Evolutionary conservation across 345 rosid species (phyloP).

Genomic region (Physaria fendleri): DNA sequence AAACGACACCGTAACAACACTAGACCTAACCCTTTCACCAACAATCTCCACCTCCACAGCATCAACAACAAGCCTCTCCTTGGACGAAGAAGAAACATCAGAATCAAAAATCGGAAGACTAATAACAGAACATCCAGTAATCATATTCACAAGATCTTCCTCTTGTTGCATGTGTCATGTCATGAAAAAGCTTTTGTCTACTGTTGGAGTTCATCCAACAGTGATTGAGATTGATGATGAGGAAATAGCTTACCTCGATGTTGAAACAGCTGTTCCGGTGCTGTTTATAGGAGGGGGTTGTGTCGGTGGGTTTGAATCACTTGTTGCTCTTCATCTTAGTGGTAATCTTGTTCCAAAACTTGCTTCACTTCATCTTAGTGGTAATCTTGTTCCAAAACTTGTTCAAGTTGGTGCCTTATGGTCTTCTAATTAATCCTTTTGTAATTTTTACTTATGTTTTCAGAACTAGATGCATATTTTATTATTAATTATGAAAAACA

Average conservation of each 20-base stretch:
- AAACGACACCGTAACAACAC: too few relatives aligned
- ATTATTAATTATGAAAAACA: not conserved
- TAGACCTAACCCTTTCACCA: too few relatives aligned
- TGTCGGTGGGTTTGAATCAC: constrained; percentile 90
- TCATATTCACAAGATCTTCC: constrained; percentile 65
- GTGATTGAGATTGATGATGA: constrained; percentile 82
- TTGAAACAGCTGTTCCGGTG: constrained; percentile 39
- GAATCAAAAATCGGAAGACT: too few relatives aligned
- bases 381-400: constrained; percentile 78
- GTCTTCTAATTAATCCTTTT: not conserved
- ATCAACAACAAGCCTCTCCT: too few relatives aligned
- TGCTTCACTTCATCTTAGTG: constrained; percentile 92
- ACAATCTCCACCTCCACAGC: too few relatives aligned
- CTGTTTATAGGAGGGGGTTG: constrained; percentile 79
- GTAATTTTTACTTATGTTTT: not conserved
- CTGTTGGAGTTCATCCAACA: constrained; percentile 85
- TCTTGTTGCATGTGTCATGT: constrained; percentile 98
- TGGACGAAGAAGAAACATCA: too few relatives aligned
- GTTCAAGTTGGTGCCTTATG: constrained; percentile 79
- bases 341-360: too few relatives aligned
- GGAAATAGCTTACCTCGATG: constrained; percentile 46
- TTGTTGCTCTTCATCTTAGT: constrained; percentile 39
- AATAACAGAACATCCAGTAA: too few relatives aligned
- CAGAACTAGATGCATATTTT: not conserved
- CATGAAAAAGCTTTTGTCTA: constrained; percentile 70